These are phyloP conservation scores for Penicillium oxalicum DNA, from an alignment of 2,329 filamentous ascomycete species.

Conservation along the genomic window DNA sequence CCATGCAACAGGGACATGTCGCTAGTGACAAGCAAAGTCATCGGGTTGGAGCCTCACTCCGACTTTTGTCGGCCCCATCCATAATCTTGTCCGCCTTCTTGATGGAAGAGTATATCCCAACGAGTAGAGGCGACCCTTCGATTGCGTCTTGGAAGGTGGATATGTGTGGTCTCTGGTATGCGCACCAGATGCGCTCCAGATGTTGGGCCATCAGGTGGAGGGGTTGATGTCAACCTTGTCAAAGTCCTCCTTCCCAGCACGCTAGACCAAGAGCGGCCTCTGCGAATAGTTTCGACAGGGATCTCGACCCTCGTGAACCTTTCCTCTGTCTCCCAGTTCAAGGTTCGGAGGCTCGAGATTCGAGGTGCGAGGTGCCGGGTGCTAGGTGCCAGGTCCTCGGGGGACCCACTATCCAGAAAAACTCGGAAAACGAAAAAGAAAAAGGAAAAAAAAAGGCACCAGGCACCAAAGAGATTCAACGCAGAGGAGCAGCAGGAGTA, in stretches of 20 bases:
- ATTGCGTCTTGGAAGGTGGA: too few relatives aligned
- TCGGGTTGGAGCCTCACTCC: too few relatives aligned
- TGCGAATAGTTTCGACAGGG: neutral
- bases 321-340: neutral
- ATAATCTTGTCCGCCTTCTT: too few relatives aligned
- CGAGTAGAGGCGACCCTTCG: too few relatives aligned
- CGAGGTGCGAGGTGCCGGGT: neutral
- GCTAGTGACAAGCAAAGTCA: too few relatives aligned
- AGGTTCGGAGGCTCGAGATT: neutral
- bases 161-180: too few relatives aligned
- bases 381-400: neutral
- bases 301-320: neutral
- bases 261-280: constrained; percentile 4
- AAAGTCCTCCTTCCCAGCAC: neutral
- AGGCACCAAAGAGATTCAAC: constrained; percentile 11
- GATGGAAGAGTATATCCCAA: too few relatives aligned
- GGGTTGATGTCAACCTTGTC: neutral
- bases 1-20: too few relatives aligned
- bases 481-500: too few relatives aligned
- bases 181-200: neutral
- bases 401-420: too few relatives aligned
- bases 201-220: neutral
- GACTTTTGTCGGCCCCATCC: too few relatives aligned
- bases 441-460: constrained; percentile 15
- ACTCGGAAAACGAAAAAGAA: too few relatives aligned